phyloP scores from a whole-genome alignment of 345 rosid genomes.

The Lumnitzera racemosa region DNA sequence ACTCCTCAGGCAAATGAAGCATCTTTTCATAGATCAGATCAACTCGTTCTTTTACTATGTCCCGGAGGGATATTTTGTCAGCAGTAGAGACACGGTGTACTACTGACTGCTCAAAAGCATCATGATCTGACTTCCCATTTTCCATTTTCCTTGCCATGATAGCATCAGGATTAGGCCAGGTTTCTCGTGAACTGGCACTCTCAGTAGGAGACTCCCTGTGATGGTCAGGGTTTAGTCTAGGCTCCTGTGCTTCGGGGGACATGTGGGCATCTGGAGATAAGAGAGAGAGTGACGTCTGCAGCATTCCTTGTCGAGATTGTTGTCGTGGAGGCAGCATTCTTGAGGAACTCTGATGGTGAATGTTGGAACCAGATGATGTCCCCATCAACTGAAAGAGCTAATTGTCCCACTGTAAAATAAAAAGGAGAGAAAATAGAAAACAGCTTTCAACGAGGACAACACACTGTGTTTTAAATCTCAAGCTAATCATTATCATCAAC shows the following conservation, averaged over 20 bases:
- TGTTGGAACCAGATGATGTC: conserved; percentile 84
- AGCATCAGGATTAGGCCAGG: conserved; percentile 80
- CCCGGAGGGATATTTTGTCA: conserved; percentile 72
- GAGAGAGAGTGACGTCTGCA: conserved; percentile 59
- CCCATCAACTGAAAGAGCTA: conserved; percentile 46
- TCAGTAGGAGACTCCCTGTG: conserved; percentile 89
- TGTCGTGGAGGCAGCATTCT: conserved; percentile 90
- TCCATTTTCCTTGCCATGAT: conserved; percentile 54
- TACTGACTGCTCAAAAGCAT: conserved; percentile 60
- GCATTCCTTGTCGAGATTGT: conserved; percentile 52
- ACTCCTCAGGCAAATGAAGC: conserved; percentile 64
- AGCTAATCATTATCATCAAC: too few species aligned
- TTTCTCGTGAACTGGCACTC: conserved; percentile 94
- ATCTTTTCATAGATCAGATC: conserved; percentile 73
- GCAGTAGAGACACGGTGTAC: conserved; percentile 52
- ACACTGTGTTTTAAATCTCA: too few species aligned
- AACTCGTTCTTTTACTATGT: conserved; percentile 83
- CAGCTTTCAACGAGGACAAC: too few species aligned
- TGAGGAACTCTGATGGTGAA: conserved; percentile 48
- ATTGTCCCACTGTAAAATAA: conserved; percentile 9
- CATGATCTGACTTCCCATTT: conserved; percentile 59
- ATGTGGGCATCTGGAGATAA: conserved; percentile 60
- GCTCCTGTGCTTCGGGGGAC: conserved; percentile 53
- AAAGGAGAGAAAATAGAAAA: too few species aligned
- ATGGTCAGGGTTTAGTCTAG: conserved; percentile 61